phyloP scores from a whole-genome alignment of 768 basidiomycete species.

The Tylopilus intermedius region DNA sequence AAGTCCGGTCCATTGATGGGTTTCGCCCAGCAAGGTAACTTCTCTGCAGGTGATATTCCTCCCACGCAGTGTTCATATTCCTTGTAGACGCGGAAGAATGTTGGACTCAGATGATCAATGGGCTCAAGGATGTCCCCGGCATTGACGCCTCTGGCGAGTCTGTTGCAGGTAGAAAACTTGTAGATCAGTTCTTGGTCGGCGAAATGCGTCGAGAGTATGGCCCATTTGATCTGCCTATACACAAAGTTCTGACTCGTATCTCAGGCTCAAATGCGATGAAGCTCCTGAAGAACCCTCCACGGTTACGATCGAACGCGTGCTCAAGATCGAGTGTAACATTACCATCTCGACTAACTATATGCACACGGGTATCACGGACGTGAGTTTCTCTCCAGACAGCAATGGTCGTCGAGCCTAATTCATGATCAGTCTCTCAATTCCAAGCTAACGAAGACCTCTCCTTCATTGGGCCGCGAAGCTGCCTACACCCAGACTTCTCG shows the following conservation, averaged over 20 bases:
- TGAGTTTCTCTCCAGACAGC: conserved; percentile 31
- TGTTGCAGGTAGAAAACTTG: conserved; percentile 48
- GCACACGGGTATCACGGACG: conserved; percentile 78
- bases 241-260: conserved; percentile 20
- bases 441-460: conserved; percentile 80
- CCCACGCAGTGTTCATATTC: conserved; percentile 1
- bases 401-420: background rate
- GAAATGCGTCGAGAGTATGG: conserved; percentile 65
- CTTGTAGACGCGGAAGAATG: conserved; percentile 90
- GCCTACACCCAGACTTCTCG: conserved; percentile 77
- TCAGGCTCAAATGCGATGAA: conserved; percentile 76
- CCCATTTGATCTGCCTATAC: background rate
- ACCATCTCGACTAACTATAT: conserved; percentile 82
- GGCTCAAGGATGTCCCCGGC: conserved; percentile 66
- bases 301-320: conserved; percentile 60
- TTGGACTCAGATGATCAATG: conserved; percentile 68
- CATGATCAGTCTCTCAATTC: conserved; percentile 70
- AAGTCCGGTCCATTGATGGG: conserved; percentile 37
- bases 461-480: conserved; percentile 74
- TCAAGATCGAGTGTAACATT: conserved; percentile 94
- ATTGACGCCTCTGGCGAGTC: conserved; percentile 29
- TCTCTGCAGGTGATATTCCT: background rate
- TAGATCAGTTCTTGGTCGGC: conserved; percentile 79
- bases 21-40: conserved; percentile 75
- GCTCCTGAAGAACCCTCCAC: conserved; percentile 72